Base-by-base conservation (phyloP, 441 rosid species). In the Croton laevigatus region DNA sequence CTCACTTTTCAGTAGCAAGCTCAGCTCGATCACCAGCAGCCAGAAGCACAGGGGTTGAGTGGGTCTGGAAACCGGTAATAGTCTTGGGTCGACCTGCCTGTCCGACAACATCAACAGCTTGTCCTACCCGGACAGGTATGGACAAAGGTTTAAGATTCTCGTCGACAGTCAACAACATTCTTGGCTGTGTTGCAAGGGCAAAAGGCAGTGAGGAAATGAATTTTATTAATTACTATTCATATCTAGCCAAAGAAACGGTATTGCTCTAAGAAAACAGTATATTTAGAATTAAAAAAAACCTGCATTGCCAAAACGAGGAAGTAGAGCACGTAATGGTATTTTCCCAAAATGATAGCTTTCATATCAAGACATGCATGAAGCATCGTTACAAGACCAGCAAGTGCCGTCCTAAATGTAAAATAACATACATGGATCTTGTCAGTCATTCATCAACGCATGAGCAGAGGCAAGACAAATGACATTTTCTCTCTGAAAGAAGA, bases 11-110 rank as follows among this genome's bases (percentile, higher is more conserved):
- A 0, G 99, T 93, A 3, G 98, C 99, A 59, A 95, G 82, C 58
- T 95, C 98, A 6, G 98, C 98, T 77, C 95, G 85, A 71, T 95
- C 97, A 12, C 99, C 97, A 51, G 92, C 96, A 61, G 98, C 96
- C 17, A 95, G 84, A 68, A 95, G 97, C 69, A 95, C 96, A 0
- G 95, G 99, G 17, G 98, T 88, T 2, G 96, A 87, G 79, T 95
- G 95, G 11, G 97, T 95, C 82, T 92, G 97, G 82, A 95, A 95
- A 71, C 98, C 95, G 10, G 95, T 95, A 16, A 92, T 91, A 17
- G 97, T 89, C 81, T 89, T 92, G 16, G 98, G 99, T 53, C 94
- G 89, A 38, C 99, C 99, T 20, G 97, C 94, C 82, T 90, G 96
- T 14, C 97, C 97, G 4, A 94, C 99, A 59, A 92, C 97, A 76